A percentile compares a stretch with the other conserved stretches of the same genome.
Evolutionary conservation across 139 green algal species (phyloP).

Genomic region (Parachlorella kessleri): DNA sequence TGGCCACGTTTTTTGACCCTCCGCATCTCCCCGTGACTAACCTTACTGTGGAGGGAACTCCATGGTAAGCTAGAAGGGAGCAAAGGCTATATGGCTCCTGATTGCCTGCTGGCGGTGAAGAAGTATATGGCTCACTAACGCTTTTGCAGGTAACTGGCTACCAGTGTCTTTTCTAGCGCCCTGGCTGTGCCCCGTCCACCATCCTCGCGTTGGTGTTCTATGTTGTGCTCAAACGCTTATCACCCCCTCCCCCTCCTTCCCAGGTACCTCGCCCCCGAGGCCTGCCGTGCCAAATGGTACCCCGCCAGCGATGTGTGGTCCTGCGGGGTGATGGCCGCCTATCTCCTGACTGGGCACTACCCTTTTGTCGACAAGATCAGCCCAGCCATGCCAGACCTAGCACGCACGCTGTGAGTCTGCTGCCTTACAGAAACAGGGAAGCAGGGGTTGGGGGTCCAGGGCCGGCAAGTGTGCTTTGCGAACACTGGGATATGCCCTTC

Average conservation of each 20-base stretch:
- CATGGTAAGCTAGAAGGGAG: conserved; percentile 49
- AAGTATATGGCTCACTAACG: too few relatives aligned
- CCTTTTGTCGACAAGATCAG: conserved; percentile 36
- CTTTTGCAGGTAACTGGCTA: too few relatives aligned
- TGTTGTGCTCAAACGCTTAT: too few relatives aligned
- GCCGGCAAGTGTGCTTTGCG: too few relatives aligned
- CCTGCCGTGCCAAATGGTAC: conserved; percentile 68
- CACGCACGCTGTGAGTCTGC: conserved; percentile 23
- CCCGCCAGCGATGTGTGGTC: conserved; percentile 84
- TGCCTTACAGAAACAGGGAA: too few relatives aligned
- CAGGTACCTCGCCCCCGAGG: conserved; percentile 80
- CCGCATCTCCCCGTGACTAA: conserved; percentile 67
- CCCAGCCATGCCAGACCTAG: conserved; percentile 34
- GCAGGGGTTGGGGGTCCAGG: too few relatives aligned
- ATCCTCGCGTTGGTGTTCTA: too few relatives aligned
- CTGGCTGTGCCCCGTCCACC: too few relatives aligned
- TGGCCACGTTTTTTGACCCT: conserved; percentile 34
- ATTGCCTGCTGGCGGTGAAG: too few relatives aligned
- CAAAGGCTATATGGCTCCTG: background rate
- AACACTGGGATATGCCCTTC: too few relatives aligned
- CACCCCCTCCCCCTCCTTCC: background rate
- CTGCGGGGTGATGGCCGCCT: conserved; percentile 84
- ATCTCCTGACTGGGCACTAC: conserved; percentile 73
- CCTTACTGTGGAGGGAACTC: conserved; percentile 86
- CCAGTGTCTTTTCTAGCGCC: too few relatives aligned